Evolutionary conservation across 2,329 filamentous ascomycete genomes (phyloP), one percentile per base, ranked within the genome.

Genomic region (Ascochyta rabiei): DNA sequence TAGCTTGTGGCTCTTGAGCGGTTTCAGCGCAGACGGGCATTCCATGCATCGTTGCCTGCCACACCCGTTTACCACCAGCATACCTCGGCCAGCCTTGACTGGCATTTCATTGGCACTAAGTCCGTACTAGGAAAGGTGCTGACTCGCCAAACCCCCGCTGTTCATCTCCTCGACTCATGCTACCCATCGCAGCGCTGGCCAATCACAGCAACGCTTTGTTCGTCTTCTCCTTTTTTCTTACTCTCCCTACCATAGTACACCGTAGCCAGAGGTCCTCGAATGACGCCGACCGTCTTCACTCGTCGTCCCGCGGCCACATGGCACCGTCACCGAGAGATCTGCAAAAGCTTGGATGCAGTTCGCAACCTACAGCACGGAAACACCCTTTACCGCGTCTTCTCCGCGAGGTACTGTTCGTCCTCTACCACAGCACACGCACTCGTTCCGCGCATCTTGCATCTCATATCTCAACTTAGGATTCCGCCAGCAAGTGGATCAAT

Each of bases 101-200:
- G 51, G 46, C 41, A 24, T 28, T 55, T 42, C 46, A 55, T 42
- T 53, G 45, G 31, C 55, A 39, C 52, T 56, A 60, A 48, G 41
- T n/a, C 40, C 53, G 51, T 4, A n/a, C 33, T 21, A 23, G 44
- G 64, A 43, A 43, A 68, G 61, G 63, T 59, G 33, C 50, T 56
- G 57, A 63, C 51, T 61, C 60, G 59, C 57, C 58, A 72, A 72
- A 71, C 65, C 60, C 66, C 66, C 64, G 56, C 57, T 63, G 68
- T 61, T 74, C 71, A 75, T 74, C 64, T 73, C 69, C 68, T 61
- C 63, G 71, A 74, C 63, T 73, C 71, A 56, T 61, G 62, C 48
- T 31, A 15, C 30, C 28, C 34, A 30, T 35, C 21, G 33, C n/a
- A 3, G 28, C 38, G 8, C 13, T 34, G 26, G 49, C 68, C 67